Evolutionary conservation across 352 stramenopile species (phyloP), one percentile per base, ranked within the genome.

Genomic region (Phytophthora melonis): DNA sequence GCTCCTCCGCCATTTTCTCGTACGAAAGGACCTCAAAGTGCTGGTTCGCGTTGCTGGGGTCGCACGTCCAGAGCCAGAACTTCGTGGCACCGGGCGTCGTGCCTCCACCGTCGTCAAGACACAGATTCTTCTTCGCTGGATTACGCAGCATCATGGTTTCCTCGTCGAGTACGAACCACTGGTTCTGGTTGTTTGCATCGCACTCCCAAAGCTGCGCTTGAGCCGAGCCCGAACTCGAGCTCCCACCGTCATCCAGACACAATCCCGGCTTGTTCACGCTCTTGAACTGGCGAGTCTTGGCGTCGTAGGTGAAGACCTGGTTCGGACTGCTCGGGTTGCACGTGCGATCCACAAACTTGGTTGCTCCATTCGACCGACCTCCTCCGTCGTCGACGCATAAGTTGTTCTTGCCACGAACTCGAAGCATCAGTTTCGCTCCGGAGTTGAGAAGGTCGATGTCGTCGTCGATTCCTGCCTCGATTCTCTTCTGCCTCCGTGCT

Each of bases 331-430:
- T 74, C 9, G 73, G 57, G 36, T 81, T 65, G 41, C 77, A 82
- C 10, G 39, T 25, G 47, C 62, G 47, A 8, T 74, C 27, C 3
- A 43, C 53, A 16, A 82, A 73, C 49, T 71, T 56, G 5, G 72
- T 74, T 21, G 63, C 43, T 18, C 73, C 77, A 8, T 58, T 65
- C 61, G 16, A 66, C 32, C 64, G 52, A 58, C 68, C 73, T 6
- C 74, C 74, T 14, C 78, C 78, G 43, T 84, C 74, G 19, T 84
- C 78, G 14, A 82, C 54, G 18, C 78, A 84, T 5, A 83, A 13
- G 43, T 77, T 74, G 39, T 73, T 58, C 50, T 82, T 79, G 43
- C 68, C 60, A 2, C 50, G 57, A 16, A 73, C 47, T 45, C 68
- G 68, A 9, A 79, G 41, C 64, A 79, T 79, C 27, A 74, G 39